Evolutionary conservation across 106 monocot species (phyloP), one percentile per base, ranked within the genome.

Genomic region (Apostasia ramifera): DNA sequence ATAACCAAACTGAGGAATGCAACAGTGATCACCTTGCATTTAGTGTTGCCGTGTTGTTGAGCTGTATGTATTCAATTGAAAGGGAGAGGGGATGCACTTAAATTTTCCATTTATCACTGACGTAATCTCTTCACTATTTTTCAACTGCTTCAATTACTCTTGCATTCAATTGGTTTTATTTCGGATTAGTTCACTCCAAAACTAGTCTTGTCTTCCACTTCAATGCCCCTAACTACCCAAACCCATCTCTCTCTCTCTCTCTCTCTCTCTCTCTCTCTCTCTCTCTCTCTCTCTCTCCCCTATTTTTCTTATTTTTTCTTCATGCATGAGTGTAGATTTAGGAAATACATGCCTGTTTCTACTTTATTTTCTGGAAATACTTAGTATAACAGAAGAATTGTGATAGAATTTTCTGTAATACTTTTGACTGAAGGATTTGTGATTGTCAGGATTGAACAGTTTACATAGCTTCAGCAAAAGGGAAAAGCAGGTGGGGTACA

Each of bases 121-220:
- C 55, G 65, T 55, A 69, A 64, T 65, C 68, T 26, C 51, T 58
- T 59, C 66, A 71, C 59, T 64, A 66, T 50, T 58, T 66, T 66
- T 76, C 74, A 75, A 80, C 80, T 50, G 80, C 59, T 64, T 66
- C 74, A 79, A 73, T 79, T 73, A 73, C 73, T 73, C 40, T 9
- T 74, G 69, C 69, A 70, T 74, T 80, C 43, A 74, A 60, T 74
- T 75, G 59, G 57, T 47, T 71, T 49, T 75, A 66, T 59, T 54
- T 68, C 12, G 66, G 37, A 63, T 47, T 45, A 62, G 38, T 38
- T 62, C 59, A 59, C 2, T 68, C 54, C 51, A 68, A 42, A 67
- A 48, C 40, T 40, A 59, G 4, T n/a, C 7, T 4, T 57, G 4
- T 57, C 15, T 26, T 26, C 26, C 26, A 26, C 26, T 26, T 26